A percentile compares a stretch with the other conserved stretches of the same genome.
Conservation (phyloP, 441 rosid genomes). For the Hura crepitans region DNA sequence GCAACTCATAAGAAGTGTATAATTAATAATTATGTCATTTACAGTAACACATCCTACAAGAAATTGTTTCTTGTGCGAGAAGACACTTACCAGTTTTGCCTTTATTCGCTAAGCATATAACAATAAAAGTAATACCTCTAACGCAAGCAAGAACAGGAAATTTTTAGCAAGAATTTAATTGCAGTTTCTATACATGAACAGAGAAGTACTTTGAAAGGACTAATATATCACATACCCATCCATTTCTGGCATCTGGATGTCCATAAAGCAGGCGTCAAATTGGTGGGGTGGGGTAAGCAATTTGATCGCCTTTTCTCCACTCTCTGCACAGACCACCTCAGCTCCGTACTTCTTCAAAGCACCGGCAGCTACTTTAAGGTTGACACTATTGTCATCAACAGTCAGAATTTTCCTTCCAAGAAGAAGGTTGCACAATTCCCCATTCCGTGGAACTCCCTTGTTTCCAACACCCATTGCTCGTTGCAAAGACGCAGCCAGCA, state of each 20-base stretch:
- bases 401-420: conserved; percentile 65
- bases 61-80: not conserved
- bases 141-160: not conserved
- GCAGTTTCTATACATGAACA: not conserved
- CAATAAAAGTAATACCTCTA: not conserved
- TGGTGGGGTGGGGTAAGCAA: conserved; percentile 67
- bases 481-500: conserved; percentile 75
- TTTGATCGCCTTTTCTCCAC: conserved; percentile 57
- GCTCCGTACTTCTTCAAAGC: conserved; percentile 90
- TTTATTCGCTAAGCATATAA: not conserved
- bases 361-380: conserved; percentile 82
- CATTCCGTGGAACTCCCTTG: conserved; percentile 49
- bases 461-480: conserved; percentile 66
- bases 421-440: conserved; percentile 62
- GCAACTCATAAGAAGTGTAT: not conserved
- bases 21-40: not conserved
- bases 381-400: conserved; percentile 78
- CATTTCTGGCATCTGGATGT: conserved; percentile 96
- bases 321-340: conserved; percentile 62
- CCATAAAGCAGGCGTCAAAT: conserved; percentile 97
- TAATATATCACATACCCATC: conserved; percentile 61
- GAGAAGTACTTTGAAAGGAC: not conserved
- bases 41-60: not conserved
- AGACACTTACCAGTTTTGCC: not conserved
- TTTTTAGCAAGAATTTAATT: not conserved